A percentile compares a stretch with the other conserved stretches of the same genome.
phyloP scores from a whole-genome alignment of 1,139 yeast genomes.

The Blastobotrys aristatus region DNA sequence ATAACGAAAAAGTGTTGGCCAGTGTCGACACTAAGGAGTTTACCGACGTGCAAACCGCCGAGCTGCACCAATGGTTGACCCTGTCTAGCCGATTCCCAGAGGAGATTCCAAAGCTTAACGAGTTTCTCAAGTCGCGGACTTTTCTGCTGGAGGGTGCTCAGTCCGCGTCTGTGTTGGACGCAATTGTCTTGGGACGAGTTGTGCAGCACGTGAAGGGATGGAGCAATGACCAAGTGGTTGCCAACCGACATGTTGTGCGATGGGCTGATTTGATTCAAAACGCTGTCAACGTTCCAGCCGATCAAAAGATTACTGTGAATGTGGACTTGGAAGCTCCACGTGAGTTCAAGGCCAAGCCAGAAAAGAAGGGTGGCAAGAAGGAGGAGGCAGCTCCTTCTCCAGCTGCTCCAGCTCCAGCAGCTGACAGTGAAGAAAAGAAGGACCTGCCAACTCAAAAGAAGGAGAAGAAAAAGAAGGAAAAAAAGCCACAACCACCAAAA shows the following conservation, averaged over 20 bases:
- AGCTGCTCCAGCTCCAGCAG: constrained; percentile 24
- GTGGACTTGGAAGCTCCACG: constrained; percentile 61
- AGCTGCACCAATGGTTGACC: constrained; percentile 75
- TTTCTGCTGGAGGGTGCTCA: constrained; percentile 66
- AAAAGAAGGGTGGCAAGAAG: constrained; percentile 31
- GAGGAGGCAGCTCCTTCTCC: constrained; percentile 54
- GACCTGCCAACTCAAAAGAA: constrained; percentile 59
- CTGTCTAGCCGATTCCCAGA: constrained; percentile 60
- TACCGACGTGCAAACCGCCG: constrained; percentile 51
- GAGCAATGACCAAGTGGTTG: constrained; percentile 48
- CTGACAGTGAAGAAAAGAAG: constrained; percentile 33
- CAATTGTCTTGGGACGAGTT: constrained; percentile 59
- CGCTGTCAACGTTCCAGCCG: constrained; percentile 47
- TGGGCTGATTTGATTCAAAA: constrained; percentile 88
- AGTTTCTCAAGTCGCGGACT: constrained; percentile 61
- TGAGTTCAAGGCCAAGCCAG: constrained; percentile 58
- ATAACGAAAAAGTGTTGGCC: constrained; percentile 23
- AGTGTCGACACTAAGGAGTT: constrained; percentile 23
- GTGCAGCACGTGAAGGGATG: constrained; percentile 56
- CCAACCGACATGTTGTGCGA: constrained; percentile 76
- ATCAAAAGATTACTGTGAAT: constrained; percentile 51
- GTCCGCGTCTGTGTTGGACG: constrained; percentile 62
- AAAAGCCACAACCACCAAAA: constrained; percentile 41
- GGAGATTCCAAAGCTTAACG: constrained; percentile 54
- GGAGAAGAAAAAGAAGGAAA: constrained; percentile 61